These are phyloP conservation scores for Leucogyrophana mollusca DNA, from an alignment of 768 basidiomycete genomes.

Conservation along the genomic window DNA sequence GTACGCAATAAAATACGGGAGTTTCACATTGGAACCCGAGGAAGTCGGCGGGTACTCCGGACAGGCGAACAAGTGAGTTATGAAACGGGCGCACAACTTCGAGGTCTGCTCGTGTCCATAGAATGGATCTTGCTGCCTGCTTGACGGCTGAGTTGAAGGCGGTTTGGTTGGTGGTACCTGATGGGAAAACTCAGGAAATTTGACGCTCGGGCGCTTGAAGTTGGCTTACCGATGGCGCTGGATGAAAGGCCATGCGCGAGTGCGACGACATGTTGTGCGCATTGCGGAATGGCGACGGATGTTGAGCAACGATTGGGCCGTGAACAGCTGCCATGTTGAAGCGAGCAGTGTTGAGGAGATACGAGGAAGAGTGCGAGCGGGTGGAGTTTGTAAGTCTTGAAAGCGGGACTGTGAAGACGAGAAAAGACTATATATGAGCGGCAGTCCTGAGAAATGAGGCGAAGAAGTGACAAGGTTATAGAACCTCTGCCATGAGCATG, in stretches of 20 bases:
- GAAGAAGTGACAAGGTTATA: not conserved
- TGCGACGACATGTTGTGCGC: constrained; percentile 23
- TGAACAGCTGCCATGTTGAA: constrained; percentile 30
- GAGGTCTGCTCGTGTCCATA: constrained; percentile 73
- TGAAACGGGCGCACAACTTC: constrained; percentile 71
- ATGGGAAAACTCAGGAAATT: not conserved
- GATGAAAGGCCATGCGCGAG: constrained; percentile 21
- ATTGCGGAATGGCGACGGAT: constrained; percentile 28
- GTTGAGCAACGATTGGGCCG: constrained; percentile 23
- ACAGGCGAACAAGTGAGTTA: constrained; percentile 83
- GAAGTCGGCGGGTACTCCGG: constrained; percentile 70
- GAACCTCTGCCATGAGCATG: constrained; percentile 4
- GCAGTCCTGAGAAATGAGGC: not conserved
- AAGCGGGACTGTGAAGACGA: constrained; percentile 1
- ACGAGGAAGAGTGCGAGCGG: not conserved
- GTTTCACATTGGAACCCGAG: constrained; percentile 27
- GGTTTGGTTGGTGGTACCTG: constrained; percentile 28
- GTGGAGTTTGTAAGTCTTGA: constrained; percentile 6
- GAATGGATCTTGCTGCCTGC: constrained; percentile 24
- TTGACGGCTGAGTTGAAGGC: constrained; percentile 26
- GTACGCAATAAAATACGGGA: constrained; percentile 67
- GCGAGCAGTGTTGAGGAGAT: constrained; percentile 1
- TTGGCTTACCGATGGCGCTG: constrained; percentile 20
- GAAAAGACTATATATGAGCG: constrained; percentile 22
- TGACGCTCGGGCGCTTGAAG: not conserved